Base-by-base conservation (phyloP, 306 rosid species). In the Lupinus albus region DNA sequence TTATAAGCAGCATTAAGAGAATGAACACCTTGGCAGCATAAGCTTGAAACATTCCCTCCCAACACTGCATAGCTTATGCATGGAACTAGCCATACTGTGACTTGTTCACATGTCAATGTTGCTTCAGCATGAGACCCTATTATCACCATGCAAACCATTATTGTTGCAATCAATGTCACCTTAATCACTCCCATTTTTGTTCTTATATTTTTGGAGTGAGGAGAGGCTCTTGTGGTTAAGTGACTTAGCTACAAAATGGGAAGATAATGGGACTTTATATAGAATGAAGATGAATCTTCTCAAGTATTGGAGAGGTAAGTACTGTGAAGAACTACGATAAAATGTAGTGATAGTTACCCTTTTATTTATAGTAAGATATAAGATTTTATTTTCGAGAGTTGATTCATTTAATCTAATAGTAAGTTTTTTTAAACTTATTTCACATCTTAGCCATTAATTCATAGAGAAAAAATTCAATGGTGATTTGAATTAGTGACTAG, bases 11-110 rank as follows among this genome's bases (percentile, higher is more conserved):
- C 84, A 30, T 83, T 81, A 2, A 89, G 61, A 3, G 76, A 48
- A 28, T 80, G 11, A 2, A 89, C 0, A 10, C 96, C 93, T 25
- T 76, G 76, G n/a, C 93, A 89, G 14, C 96, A 89, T 39, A 41
- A 17, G 0, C 81, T 68, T 1, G 86, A 42, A 13, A 85, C 91
- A 0, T 33, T 36, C 8, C 89, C 93, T 36, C 96, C 96, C 0
- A 81, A 0, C n/a, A 85, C 76, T 7, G 58, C 93, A 52, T 76
- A 89, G 71, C 71, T 56, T 18, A 89, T 83, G 78, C 93, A 89
- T 57, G 96, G 89, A 12, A 64, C 66, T 3, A 89, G 72, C 70
- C 78, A 83, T 1, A 18, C 15, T 0, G 80, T 81, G 3, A 85
- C 77, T 64, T 89, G 71, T 0, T 52, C 83, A 56, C 96, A 89